These are phyloP conservation scores for Rhizopus delemar DNA, from an alignment of 371 early-diverging fungal genomes.

Conservation along the genomic window DNA sequence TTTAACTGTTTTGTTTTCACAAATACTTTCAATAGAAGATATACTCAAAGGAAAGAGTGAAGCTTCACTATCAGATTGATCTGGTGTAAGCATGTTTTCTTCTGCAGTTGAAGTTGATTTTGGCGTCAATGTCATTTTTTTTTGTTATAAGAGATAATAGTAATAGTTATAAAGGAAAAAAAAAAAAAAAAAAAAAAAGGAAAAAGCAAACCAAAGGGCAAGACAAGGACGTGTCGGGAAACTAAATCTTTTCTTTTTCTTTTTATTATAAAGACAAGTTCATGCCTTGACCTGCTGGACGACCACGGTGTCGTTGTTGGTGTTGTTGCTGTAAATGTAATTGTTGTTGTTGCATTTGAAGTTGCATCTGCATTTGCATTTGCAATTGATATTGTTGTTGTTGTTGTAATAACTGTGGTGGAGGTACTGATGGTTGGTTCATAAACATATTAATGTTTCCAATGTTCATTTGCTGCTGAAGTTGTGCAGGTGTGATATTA, in stretches of 20 bases:
- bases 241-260: neutral
- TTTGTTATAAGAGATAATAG: too few species aligned
- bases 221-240: too few species aligned
- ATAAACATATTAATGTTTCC: constrained; percentile 24
- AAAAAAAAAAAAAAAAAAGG: too few species aligned
- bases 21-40: too few species aligned
- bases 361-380: constrained; percentile 15
- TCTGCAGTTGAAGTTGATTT: too few species aligned
- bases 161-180: too few species aligned
- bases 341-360: constrained; percentile 24
- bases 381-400: constrained; percentile 14
- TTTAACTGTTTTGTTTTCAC: too few species aligned
- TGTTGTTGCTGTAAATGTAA: constrained; percentile 21
- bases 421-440: constrained; percentile 21
- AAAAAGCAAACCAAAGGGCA: too few species aligned
- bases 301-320: constrained; percentile 10
- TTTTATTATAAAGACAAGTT: constrained; percentile 3
- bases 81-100: too few species aligned
- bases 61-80: too few species aligned
- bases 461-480: constrained; percentile 42
- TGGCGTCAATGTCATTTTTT: too few species aligned
- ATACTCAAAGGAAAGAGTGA: too few species aligned
- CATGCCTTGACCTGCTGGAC: constrained; percentile 1
- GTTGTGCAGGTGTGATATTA: constrained; percentile 46
- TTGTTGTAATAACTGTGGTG: constrained; percentile 15